Evolutionary conservation across 441 rosid genomes (phyloP), one percentile per base, ranked within the genome.

Genomic region (Croton laevigatus): DNA sequence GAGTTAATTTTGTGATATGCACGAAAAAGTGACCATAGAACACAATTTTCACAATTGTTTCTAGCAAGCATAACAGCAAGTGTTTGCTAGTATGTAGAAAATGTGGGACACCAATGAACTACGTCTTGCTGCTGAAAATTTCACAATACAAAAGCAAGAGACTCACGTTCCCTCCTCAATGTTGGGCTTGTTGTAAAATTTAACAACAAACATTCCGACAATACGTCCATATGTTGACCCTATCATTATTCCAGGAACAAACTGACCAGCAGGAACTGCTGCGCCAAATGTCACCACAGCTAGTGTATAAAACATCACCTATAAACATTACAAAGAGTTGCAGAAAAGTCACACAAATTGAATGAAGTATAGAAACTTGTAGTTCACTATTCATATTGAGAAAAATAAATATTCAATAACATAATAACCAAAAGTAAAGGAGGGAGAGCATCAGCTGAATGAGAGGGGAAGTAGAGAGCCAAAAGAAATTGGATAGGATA

Each of bases 121-220:
- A n/a, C 63, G 34, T 51, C 49, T n/a, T 27, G 36, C 27, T 6
- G 44, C 42, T 37, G 55, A 59, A 69, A 53, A 27, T 5, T 38
- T 67, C 40, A 48, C 22, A 46, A 65, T 62, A 68, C 55, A 48
- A 73, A 68, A 52, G 60, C 23, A 79, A 76, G 73, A 79, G 54
- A 83, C 99, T 90, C 78, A 95, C 98, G 98, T 93, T 84, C 98
- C 99, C 84, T 95, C 98, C 81, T 95, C 99, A 80, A 95, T 88
- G 78, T 90, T 90, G 70, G 80, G 97, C 85, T 91, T 95, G 86
- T 84, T 83, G 87, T 95, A 95, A 74, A 88, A 91, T 44, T 86
- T 91, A 76, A 95, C 94, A 48, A 90, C 97, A 81, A 93, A 86
- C 95, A 95, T 89, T 81, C 98, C 99, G 67, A 95, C 97, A 76